These are phyloP conservation scores for Pythium utonaiense DNA, from an alignment of 352 stramenopile species.

Conservation along the genomic window DNA sequence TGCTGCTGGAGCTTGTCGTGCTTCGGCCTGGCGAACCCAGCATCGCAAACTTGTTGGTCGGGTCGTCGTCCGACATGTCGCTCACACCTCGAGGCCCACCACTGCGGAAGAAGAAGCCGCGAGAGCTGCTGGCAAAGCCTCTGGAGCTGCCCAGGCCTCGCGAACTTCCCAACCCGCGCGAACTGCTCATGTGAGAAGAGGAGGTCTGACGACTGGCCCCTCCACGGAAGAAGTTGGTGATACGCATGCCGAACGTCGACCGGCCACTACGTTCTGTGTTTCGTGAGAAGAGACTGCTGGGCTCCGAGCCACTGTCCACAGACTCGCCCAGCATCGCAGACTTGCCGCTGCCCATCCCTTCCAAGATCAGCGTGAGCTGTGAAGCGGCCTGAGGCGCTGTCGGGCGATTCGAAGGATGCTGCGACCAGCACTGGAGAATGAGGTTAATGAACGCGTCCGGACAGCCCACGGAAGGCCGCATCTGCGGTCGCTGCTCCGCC, in stretches of 20 bases:
- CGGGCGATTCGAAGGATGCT: constrained; percentile 37
- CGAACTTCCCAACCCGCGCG: constrained; percentile 4
- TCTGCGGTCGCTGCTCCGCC: constrained; percentile 43
- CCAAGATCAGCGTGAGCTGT: constrained; percentile 51
- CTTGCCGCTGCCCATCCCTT: constrained; percentile 40
- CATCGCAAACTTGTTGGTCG: constrained; percentile 30
- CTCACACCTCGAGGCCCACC: constrained; percentile 1
- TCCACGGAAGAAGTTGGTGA: constrained; percentile 66
- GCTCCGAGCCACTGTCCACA: constrained; percentile 62
- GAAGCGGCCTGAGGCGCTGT: constrained; percentile 44
- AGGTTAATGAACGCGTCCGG: constrained; percentile 50
- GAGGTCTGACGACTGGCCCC: constrained; percentile 22
- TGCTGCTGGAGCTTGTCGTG: constrained; percentile 26
- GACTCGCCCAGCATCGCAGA: constrained; percentile 38
- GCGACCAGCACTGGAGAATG: constrained; percentile 62
- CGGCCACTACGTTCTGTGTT: constrained; percentile 20
- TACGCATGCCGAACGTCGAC: constrained; percentile 43
- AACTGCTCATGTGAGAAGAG: constrained; percentile 26
- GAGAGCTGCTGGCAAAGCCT: constrained; percentile 16
- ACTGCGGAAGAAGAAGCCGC: constrained; percentile 23
- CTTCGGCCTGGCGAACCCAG: constrained; percentile 20
- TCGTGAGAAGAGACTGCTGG: constrained; percentile 31
- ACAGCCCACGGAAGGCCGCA: constrained; percentile 43
- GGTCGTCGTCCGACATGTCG: constrained; percentile 14
- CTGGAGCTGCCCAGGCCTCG: constrained; percentile 10